Conservation (phyloP, 1,139 yeast species). For the Lodderomyces metapsilosis region DNA sequence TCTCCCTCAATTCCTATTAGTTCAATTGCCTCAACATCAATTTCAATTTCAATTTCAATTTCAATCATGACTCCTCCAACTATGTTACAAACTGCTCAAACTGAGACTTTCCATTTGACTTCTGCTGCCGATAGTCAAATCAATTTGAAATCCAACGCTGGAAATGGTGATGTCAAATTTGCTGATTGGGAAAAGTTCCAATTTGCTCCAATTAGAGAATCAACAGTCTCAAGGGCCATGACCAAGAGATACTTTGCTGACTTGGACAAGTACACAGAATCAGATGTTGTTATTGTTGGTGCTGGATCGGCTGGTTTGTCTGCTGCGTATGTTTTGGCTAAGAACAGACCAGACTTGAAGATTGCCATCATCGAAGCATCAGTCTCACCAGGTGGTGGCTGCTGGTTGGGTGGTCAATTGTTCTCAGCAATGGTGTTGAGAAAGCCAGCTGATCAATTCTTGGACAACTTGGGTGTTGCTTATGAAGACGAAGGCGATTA, state of each 20-base stretch:
- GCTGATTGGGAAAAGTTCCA: conserved; percentile 67
- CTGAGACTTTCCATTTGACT: conserved; percentile 10
- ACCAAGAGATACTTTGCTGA: conserved; percentile 73
- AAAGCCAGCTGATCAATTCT: conserved; percentile 71
- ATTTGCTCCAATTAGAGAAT: conserved; percentile 74
- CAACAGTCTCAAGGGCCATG: conserved; percentile 84
- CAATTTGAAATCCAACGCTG: conserved; percentile 15
- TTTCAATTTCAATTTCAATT: neutral
- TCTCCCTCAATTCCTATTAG: neutral
- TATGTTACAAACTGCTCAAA: conserved; percentile 27
- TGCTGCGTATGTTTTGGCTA: conserved; percentile 72
- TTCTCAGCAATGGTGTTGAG: conserved; percentile 79
- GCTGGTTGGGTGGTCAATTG: conserved; percentile 79
- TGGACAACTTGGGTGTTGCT: conserved; percentile 61
- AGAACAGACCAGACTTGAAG: conserved; percentile 72
- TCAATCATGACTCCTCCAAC: conserved; percentile 36
- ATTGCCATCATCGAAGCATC: conserved; percentile 74
- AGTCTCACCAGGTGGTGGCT: conserved; percentile 80
- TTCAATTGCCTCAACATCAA: no score
- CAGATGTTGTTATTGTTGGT: conserved; percentile 73
- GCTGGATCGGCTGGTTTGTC: conserved; percentile 80
- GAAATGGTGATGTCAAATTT: conserved; percentile 23
- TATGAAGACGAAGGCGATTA: conserved; percentile 81
- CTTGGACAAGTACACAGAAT: conserved; percentile 70
- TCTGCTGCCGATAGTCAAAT: conserved; percentile 5